Evolutionary conservation across 2,329 filamentous ascomycete genomes (phyloP).

Genomic region (Venturia nashicola): DNA sequence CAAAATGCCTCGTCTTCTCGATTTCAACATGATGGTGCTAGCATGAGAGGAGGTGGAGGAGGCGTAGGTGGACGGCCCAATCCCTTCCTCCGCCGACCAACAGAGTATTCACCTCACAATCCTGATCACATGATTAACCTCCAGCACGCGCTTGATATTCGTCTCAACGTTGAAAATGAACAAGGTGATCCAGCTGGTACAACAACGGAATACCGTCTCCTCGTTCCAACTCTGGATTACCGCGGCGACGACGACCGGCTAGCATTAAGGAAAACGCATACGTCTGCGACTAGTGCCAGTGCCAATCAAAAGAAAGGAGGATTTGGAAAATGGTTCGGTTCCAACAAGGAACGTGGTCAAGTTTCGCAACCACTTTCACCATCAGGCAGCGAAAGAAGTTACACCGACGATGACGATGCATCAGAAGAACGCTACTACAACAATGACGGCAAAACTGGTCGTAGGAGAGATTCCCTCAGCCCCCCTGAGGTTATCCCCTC

Average conservation of each 20-base stretch:
- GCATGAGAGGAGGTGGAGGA: not conserved
- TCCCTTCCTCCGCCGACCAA: constrained; percentile 56
- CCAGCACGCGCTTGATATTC: constrained; percentile 74
- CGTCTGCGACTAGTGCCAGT: not conserved
- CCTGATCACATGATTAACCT: constrained; percentile 47
- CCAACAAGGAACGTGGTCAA: not conserved
- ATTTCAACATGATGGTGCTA: not conserved
- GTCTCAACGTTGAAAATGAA: constrained; percentile 79
- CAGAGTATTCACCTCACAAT: constrained; percentile 40
- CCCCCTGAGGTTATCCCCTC: not conserved
- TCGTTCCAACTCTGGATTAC: constrained; percentile 64
- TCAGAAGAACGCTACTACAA: not conserved
- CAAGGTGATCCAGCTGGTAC: constrained; percentile 76
- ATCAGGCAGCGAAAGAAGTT: not conserved
- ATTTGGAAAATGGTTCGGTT: not conserved
- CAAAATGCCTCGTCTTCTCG: constrained; percentile 1
- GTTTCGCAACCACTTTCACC: too few relatives aligned
- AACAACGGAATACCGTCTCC: constrained; percentile 73
- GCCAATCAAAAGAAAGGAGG: not conserved
- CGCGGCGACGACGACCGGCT: not conserved
- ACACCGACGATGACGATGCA: not conserved
- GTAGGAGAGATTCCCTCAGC: not conserved
- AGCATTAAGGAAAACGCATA: not conserved
- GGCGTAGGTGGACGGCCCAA: constrained; percentile 4
- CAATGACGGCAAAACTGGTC: not conserved